Base-by-base conservation (phyloP, 2,329 filamentous ascomycete species). In the Exserohilum rostratum region DNA sequence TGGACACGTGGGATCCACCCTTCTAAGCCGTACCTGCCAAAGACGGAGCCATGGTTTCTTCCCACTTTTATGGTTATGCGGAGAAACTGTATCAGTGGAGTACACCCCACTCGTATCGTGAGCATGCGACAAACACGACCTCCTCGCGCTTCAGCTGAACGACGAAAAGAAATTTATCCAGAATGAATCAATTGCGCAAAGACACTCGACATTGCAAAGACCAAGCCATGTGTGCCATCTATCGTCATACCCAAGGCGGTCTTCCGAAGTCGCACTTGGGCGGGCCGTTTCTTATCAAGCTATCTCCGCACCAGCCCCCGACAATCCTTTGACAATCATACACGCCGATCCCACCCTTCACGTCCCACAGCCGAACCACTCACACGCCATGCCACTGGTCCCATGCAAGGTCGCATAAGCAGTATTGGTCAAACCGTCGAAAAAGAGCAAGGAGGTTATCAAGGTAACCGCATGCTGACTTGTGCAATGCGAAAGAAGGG, bases 231-330 rank as follows among this genome's bases (percentile, higher is more conserved):
- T 2, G 25, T 15, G 22, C 20, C 15, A 13, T 25, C 25, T 18
- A 13, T 18, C 13, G 39, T 30, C 29, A 10, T 2, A 30, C 39
- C 3, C 15, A n/a, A 18, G 35, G 15, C 18, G 10, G 17, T 38
- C 27, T 31, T 39, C 51, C 51, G 51, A 54, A 50, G 31, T 35
- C 51, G 51, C 48, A 20, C 10, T 17, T n/a, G 25, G 34, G 27
- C 55, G 40, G 52, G 22, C 47, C 47, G 37, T 55, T 44, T 57
- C 56, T 61, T 59, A 61, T 61, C 59, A 60, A 37, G 4, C 31
- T 44, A 53, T 34, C 49, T 47, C 43, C 29, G 50, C 25, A 35
- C 22, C 17, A 55, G 40, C 42, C 47, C 40, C 52, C 29, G 51
- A 50, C 52, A 54, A 38, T 48, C 15, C 33, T 42, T 30, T 11